Percentiles rank a stretch among this genome's conserved stretches.
These are phyloP conservation scores for Triticum urartu DNA, from an alignment of 176 grass and related monocot genomes.

Conservation along the genomic window DNA sequence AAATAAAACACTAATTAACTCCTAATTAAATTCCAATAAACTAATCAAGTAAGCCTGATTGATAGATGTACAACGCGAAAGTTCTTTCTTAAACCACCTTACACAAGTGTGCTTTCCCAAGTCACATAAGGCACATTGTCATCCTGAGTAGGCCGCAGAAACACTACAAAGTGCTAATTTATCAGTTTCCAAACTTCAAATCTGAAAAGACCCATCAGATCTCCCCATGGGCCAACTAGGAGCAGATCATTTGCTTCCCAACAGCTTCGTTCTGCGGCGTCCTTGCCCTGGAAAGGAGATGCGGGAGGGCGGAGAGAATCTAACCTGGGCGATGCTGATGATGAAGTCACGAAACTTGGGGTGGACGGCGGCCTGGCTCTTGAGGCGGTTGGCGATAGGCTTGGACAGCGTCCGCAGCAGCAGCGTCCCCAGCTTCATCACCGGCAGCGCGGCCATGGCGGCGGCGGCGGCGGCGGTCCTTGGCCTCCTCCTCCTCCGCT, in stretches of 20 bases:
- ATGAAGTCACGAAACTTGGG: slow-evolving; percentile 85
- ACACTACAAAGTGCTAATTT: neutral
- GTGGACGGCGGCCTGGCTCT: slow-evolving; percentile 87
- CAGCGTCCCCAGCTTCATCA: slow-evolving; percentile 86
- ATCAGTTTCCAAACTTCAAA: neutral
- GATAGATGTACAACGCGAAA: neutral
- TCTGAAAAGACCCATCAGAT: neutral
- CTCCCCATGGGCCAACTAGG: neutral
- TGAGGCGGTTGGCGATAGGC: slow-evolving; percentile 87
- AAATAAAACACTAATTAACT: neutral
- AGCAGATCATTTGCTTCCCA: neutral
- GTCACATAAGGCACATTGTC: neutral
- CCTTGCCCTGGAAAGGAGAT: neutral
- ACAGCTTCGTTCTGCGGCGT: neutral
- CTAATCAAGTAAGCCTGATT: neutral
- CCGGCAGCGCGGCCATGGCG: slow-evolving; percentile 66
- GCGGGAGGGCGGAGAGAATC: neutral
- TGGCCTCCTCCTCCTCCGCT: neutral
- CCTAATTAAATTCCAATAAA: neutral
- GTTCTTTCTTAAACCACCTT: neutral
- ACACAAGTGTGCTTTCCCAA: neutral
- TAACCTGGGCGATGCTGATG: slow-evolving; percentile 80
- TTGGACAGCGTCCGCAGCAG: slow-evolving; percentile 80
- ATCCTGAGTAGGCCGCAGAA: neutral
- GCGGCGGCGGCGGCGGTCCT: neutral